Percentiles rank a stretch among this genome's conserved stretches.
These are phyloP conservation scores for Poa pratensis DNA, from an alignment of 176 grass and related monocot species.

Conservation along the genomic window DNA sequence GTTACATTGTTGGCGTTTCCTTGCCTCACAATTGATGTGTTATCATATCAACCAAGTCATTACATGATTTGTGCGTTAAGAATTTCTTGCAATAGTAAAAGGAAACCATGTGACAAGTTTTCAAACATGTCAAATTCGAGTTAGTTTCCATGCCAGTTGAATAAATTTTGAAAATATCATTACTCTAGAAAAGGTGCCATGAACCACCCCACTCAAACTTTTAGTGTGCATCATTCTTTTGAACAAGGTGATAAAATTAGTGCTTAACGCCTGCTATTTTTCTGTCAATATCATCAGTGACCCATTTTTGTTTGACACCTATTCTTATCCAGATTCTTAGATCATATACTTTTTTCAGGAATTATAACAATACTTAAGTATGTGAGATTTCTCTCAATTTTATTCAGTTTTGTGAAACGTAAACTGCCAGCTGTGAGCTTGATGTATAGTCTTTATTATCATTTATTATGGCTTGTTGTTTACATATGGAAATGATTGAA, in stretches of 20 bases:
- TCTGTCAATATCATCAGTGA: background rate
- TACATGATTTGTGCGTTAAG: conserved; percentile 3
- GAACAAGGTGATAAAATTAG: background rate
- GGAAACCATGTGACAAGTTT: background rate
- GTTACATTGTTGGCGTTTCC: conserved; percentile 17
- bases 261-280: background rate
- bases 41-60: conserved; percentile 11
- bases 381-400: conserved; percentile 28
- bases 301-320: conserved; percentile 1
- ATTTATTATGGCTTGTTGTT: conserved; percentile 12
- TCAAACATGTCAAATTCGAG: background rate
- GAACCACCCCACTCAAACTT: background rate
- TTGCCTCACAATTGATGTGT: background rate
- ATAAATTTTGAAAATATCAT: conserved; percentile 5
- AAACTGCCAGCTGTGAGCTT: conserved; percentile 29
- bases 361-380: conserved; percentile 5
- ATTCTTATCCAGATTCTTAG: conserved; percentile 13
- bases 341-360: background rate
- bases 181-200: conserved; percentile 1
- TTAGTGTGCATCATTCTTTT: background rate
- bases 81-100: conserved; percentile 18
- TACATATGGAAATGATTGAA: conserved; percentile 24
- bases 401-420: conserved; percentile 27
- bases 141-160: background rate
- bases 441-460: conserved; percentile 16